Evolutionary conservation across 306 rosid species (phyloP).

Genomic region (Vigna hirtella): DNA sequence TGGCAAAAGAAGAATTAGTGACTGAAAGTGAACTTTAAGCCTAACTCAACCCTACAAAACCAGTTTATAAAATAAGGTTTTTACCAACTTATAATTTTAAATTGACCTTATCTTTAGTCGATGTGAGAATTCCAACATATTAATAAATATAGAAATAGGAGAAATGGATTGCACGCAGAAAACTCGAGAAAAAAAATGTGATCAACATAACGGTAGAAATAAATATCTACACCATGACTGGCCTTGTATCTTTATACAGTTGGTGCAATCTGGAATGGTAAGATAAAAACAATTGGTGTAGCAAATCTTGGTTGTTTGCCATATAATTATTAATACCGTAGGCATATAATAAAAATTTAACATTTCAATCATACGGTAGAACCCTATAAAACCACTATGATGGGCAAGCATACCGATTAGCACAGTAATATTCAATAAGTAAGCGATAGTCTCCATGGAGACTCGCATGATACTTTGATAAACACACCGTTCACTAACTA

Average conservation of each 20-base stretch:
- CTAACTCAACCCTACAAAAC: no score
- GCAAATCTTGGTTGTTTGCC: background rate
- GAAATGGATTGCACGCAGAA: background rate
- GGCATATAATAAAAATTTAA: background rate
- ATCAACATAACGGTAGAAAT: background rate
- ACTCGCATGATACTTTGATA: no score
- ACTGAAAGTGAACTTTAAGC: background rate
- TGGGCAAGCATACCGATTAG: no score
- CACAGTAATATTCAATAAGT: no score
- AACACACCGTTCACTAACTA: no score
- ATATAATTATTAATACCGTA: background rate
- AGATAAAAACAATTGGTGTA: background rate
- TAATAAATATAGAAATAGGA: background rate
- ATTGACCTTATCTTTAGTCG: no score
- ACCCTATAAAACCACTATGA: background rate
- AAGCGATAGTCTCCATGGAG: no score
- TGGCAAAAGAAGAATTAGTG: slow-evolving; percentile 48
- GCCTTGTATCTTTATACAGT: background rate
- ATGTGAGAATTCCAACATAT: background rate
- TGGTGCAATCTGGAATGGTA: background rate
- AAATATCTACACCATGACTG: slow-evolving; percentile 14
- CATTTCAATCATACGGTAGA: background rate
- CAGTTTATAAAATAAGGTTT: no score
- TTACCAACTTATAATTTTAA: no score
- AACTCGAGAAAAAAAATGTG: background rate